These are phyloP conservation scores for Fusarium falciforme DNA, from an alignment of 2,329 filamentous ascomycete species.

Conservation along the genomic window DNA sequence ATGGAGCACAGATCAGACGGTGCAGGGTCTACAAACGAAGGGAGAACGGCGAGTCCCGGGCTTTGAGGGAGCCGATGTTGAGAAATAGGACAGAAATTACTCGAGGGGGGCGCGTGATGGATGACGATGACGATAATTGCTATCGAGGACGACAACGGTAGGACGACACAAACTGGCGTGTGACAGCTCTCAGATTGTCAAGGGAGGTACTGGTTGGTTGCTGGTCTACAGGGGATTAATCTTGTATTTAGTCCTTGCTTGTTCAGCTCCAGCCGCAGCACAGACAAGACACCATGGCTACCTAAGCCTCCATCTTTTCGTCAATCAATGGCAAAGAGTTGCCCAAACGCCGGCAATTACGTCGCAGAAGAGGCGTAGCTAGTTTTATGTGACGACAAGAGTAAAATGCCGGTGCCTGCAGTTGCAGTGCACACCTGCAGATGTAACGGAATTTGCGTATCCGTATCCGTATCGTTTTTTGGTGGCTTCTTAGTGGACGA, in stretches of 20 bases:
- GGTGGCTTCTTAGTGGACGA: conserved; percentile 8
- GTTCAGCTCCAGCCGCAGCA: neutral
- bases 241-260: conserved; percentile 7
- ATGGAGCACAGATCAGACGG: conserved; percentile 9
- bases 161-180: neutral
- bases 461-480: conserved; percentile 15
- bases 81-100: neutral
- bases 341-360: conserved; percentile 5
- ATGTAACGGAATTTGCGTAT: conserved; percentile 10
- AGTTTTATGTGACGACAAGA: conserved; percentile 26
- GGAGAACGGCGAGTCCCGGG: conserved; percentile 14
- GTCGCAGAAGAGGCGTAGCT: conserved; percentile 27
- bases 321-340: neutral
- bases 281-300: neutral
- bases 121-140: conserved; percentile 30
- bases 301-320: neutral
- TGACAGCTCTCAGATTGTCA: conserved; percentile 14
- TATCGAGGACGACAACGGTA: conserved; percentile 15
- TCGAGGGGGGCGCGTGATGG: conserved; percentile 26
- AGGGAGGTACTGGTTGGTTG: conserved; percentile 18
- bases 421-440: neutral
- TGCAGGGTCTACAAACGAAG: neutral
- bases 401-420: conserved; percentile 16
- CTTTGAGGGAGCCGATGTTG: neutral
- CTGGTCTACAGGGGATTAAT: conserved; percentile 5